phyloP scores from a whole-genome alignment of 441 rosid genomes.

The Eruca vesicaria region DNA sequence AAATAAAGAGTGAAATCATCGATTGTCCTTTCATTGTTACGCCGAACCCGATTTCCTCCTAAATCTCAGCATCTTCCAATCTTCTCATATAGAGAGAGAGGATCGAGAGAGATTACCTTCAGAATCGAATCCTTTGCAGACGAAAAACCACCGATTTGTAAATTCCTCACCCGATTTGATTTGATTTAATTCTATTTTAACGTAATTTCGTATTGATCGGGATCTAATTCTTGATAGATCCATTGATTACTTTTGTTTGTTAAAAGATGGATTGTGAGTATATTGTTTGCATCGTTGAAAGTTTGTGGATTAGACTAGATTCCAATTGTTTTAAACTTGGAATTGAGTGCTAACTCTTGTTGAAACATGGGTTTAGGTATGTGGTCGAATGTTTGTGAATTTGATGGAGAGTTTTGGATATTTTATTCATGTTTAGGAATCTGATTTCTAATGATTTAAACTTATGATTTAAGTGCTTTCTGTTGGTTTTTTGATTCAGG shows the following conservation, averaged over 20 bases:
- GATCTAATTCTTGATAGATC: slow-evolving; percentile 9
- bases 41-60: slow-evolving; percentile 34
- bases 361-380: not conserved
- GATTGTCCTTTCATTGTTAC: slow-evolving; percentile 28
- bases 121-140: slow-evolving; percentile 13
- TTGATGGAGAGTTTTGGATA: not conserved
- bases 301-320: not conserved
- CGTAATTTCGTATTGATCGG: not conserved
- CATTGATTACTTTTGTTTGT: not conserved
- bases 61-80: slow-evolving; percentile 27
- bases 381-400: not conserved
- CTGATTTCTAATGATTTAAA: not conserved
- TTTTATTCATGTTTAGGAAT: not conserved
- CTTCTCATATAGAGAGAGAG: slow-evolving; percentile 2
- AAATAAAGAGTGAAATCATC: slow-evolving; percentile 23
- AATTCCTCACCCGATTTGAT: slow-evolving; percentile 10
- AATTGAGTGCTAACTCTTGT: not conserved
- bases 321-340: not conserved
- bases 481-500: not conserved
- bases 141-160: slow-evolving; percentile 21
- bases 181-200: not conserved
- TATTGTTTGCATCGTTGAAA: slow-evolving; percentile 17
- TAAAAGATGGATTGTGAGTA: not conserved
- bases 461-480: not conserved
- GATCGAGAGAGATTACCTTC: not conserved